These are phyloP conservation scores for Ampelomyces quisqualis DNA, from an alignment of 2,329 filamentous ascomycete species.

Conservation along the genomic window DNA sequence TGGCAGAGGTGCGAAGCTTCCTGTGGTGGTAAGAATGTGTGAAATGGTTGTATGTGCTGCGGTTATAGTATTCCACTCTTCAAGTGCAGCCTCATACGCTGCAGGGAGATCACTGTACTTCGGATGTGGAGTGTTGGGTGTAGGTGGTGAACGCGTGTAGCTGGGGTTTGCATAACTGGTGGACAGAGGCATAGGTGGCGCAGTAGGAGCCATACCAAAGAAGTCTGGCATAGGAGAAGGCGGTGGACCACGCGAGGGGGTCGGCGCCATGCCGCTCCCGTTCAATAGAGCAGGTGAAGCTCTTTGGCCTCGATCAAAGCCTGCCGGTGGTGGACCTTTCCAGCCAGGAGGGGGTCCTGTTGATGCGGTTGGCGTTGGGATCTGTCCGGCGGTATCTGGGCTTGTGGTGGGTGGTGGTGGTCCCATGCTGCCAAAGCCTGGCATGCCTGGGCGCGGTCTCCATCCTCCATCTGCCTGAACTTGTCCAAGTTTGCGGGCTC, in stretches of 20 bases:
- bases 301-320: conserved; percentile 22
- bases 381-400: conserved; percentile 14
- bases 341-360: conserved; percentile 30
- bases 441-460: conserved; percentile 56
- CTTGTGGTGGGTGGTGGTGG: conserved; percentile 31
- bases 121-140: conserved; percentile 17
- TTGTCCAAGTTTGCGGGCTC: conserved; percentile 72
- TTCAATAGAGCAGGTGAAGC: conserved; percentile 10
- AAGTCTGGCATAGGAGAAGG: conserved; percentile 47
- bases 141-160: conserved; percentile 19
- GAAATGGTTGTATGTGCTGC: conserved; percentile 69
- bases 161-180: conserved; percentile 43
- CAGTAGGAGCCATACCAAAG: conserved; percentile 54
- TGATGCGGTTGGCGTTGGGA: conserved; percentile 19
- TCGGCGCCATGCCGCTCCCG: not conserved
- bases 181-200: conserved; percentile 46
- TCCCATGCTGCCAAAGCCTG: conserved; percentile 39
- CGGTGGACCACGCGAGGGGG: conserved; percentile 17
- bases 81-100: conserved; percentile 67
- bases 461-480: conserved; percentile 59
- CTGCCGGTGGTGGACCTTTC: conserved; percentile 16
- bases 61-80: conserved; percentile 77
- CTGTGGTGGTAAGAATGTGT: conserved; percentile 59
- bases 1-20: conserved; percentile 73
- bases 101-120: conserved; percentile 57